Evolutionary conservation across 345 rosid species (phyloP).

Genomic region (Salix koriyanagi): DNA sequence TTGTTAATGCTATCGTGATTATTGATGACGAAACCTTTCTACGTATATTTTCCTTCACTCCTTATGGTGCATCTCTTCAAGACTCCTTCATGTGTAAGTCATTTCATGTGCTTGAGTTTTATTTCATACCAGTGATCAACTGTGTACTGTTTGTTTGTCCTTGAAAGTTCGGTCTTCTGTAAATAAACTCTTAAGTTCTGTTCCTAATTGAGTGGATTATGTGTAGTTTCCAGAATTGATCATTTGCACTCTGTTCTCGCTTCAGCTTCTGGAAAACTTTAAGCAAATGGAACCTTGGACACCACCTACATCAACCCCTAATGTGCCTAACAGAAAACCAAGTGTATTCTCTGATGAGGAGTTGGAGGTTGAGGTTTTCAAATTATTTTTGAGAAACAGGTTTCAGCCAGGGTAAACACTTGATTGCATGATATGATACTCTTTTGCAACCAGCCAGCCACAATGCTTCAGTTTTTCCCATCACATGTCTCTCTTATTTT

Average conservation of each 20-base stretch:
- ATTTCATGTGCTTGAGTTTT: too few relatives aligned
- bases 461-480: not conserved
- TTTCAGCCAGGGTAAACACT: slow-evolving; percentile 52
- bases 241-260: slow-evolving; percentile 11
- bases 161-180: too few relatives aligned
- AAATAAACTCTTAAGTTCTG: not conserved
- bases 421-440: not conserved
- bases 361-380: slow-evolving; percentile 58
- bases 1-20: too few relatives aligned
- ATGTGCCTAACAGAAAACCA: slow-evolving; percentile 27
- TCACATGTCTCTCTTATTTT: not conserved
- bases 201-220: not conserved
- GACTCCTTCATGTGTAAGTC: too few relatives aligned
- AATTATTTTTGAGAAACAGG: slow-evolving; percentile 45
- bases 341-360: slow-evolving; percentile 38
- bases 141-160: too few relatives aligned
- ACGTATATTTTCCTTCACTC: too few relatives aligned
- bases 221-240: slow-evolving; percentile 1
- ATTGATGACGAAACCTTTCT: too few relatives aligned
- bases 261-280: slow-evolving; percentile 58
- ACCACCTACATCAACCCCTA: slow-evolving; percentile 27
- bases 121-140: too few relatives aligned
- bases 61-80: too few relatives aligned
- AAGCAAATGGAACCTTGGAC: slow-evolving; percentile 55
- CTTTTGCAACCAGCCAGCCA: not conserved